These are phyloP conservation scores for Ogataea corticis DNA, from an alignment of 805 yeast genomes.

Conservation along the genomic window DNA sequence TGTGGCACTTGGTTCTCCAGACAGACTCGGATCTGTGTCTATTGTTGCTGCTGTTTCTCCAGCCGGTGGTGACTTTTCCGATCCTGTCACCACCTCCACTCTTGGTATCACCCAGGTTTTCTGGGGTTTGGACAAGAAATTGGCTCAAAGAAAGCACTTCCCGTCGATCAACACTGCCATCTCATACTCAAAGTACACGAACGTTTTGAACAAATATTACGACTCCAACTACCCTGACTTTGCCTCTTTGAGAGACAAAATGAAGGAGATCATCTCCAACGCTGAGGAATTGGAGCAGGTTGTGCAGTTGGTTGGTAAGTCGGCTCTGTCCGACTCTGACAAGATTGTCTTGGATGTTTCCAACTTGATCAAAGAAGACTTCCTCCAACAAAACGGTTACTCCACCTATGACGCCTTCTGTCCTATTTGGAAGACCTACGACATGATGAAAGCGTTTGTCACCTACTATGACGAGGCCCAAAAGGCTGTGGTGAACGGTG, in stretches of 20 bases:
- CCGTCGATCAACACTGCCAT: slow-evolving; percentile 97
- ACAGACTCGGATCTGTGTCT: slow-evolving; percentile 96
- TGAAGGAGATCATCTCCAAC: slow-evolving; percentile 90
- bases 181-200: slow-evolving; percentile 95
- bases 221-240: slow-evolving; percentile 86
- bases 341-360: slow-evolving; percentile 96
- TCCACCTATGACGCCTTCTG: slow-evolving; percentile 98
- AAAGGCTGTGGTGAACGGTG: slow-evolving; percentile 91
- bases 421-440: slow-evolving; percentile 98
- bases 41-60: slow-evolving; percentile 99
- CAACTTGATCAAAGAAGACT: slow-evolving; percentile 90
- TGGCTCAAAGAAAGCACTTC: slow-evolving; percentile 99
- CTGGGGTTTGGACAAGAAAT: slow-evolving; percentile 99
- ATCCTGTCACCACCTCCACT: slow-evolving; percentile 98
- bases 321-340: slow-evolving; percentile 94
- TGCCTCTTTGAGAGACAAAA: slow-evolving; percentile 85
- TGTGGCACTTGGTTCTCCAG: slow-evolving; percentile 92
- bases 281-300: slow-evolving; percentile 99
- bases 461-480: slow-evolving; percentile 96
- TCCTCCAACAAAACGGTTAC: slow-evolving; percentile 98
- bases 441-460: slow-evolving; percentile 95
- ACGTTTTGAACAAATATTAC: slow-evolving; percentile 81
- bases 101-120: slow-evolving; percentile 99
- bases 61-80: slow-evolving; percentile 99
- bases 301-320: slow-evolving; percentile 98